These are phyloP conservation scores for Chytridiales sp. DNA, from an alignment of 371 early-diverging fungal genomes.

Conservation along the genomic window DNA sequence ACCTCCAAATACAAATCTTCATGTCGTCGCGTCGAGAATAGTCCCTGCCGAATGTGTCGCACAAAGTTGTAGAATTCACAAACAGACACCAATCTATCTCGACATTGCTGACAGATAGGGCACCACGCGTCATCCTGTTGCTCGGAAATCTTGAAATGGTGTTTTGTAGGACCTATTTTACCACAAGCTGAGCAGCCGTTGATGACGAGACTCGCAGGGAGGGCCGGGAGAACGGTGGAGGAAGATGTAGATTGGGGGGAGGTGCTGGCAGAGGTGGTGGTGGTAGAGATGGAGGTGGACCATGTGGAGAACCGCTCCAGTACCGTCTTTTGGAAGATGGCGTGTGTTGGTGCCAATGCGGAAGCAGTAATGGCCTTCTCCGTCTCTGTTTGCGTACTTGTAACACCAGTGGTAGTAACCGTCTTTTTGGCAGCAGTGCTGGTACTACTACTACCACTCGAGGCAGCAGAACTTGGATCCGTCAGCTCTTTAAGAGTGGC, in stretches of 20 bases:
- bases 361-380: conserved; percentile 2
- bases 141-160: conserved; percentile 78
- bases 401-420: neutral
- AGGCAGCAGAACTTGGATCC: neutral
- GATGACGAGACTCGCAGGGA: conserved; percentile 33
- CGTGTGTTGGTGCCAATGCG: conserved; percentile 25
- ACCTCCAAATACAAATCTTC: conserved; percentile 82
- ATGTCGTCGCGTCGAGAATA: conserved; percentile 67
- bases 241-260: conserved; percentile 25
- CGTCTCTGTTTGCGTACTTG: neutral
- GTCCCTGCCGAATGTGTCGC: conserved; percentile 80
- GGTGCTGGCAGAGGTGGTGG: conserved; percentile 55
- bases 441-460: neutral
- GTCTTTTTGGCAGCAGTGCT: conserved; percentile 5
- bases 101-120: conserved; percentile 83
- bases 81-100: conserved; percentile 85
- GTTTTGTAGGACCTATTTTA: conserved; percentile 65
- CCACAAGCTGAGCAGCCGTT: conserved; percentile 88
- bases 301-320: conserved; percentile 41
- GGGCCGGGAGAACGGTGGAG: conserved; percentile 27
- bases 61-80: conserved; percentile 92
- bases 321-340: conserved; percentile 49
- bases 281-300: neutral
- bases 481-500: conserved; percentile 13
- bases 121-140: conserved; percentile 70